Conservation (phyloP, 768 basidiomycete genomes). For the Lactifluus volemus region DNA sequence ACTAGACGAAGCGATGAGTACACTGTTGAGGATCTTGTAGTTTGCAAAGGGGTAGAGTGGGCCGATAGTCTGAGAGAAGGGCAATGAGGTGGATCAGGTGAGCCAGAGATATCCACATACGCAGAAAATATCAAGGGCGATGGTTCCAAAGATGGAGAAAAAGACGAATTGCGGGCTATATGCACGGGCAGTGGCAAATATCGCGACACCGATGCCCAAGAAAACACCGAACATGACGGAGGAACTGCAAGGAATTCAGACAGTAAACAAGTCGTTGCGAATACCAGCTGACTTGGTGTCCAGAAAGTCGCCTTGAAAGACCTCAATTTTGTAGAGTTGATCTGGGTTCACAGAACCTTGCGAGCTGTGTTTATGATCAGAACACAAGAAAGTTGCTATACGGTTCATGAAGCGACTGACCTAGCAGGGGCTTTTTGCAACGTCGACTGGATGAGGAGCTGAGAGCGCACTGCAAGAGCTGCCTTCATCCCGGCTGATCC, state of each 20-base stretch:
- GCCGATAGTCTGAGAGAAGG: slow-evolving; percentile 31
- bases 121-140: slow-evolving; percentile 37
- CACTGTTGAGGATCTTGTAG: slow-evolving; percentile 36
- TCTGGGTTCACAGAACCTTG: slow-evolving; percentile 33
- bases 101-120: slow-evolving; percentile 22
- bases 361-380: slow-evolving; percentile 17
- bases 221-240: slow-evolving; percentile 42
- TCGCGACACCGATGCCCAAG: slow-evolving; percentile 35
- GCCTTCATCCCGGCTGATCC: slow-evolving; percentile 47
- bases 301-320: slow-evolving; percentile 44
- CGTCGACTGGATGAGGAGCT: slow-evolving; percentile 24
- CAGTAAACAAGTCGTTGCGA: neutral
- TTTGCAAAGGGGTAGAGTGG: slow-evolving; percentile 41
- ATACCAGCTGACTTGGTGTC: slow-evolving; percentile 29
- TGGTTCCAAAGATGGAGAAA: slow-evolving; percentile 39
- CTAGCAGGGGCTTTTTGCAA: slow-evolving; percentile 22
- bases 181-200: slow-evolving; percentile 38
- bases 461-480: slow-evolving; percentile 32
- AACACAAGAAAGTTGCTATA: neutral
- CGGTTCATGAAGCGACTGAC: neutral
- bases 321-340: slow-evolving; percentile 29
- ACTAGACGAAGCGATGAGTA: slow-evolving; percentile 35
- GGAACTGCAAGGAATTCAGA: slow-evolving; percentile 25
- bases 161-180: slow-evolving; percentile 38
- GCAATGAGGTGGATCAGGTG: neutral